Percentiles rank a stretch among this genome's conserved stretches.
Conservation (phyloP, 176 grass and related monocot genomes). For the Juncus effusus region DNA sequence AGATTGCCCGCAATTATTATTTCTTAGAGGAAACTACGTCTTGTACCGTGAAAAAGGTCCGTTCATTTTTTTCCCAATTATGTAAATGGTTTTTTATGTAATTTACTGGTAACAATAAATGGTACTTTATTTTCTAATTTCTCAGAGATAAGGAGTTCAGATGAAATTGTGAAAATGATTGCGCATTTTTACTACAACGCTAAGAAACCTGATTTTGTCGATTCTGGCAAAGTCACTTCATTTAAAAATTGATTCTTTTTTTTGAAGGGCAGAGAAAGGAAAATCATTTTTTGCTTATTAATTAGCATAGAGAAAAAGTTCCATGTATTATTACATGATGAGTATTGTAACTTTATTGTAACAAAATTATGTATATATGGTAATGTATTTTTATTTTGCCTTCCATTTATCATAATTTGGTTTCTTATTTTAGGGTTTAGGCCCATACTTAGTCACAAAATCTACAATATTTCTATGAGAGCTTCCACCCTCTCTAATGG, state of each 20-base stretch:
- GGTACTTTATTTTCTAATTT: slow-evolving; percentile 7
- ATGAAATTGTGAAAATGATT: slow-evolving; percentile 67
- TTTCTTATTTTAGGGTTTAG: not conserved
- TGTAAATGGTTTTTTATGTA: not conserved
- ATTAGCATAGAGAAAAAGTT: no score
- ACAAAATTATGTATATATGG: no score
- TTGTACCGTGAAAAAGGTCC: slow-evolving; percentile 88
- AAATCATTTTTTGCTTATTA: no score
- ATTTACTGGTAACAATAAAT: not conserved
- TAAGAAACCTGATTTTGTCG: slow-evolving; percentile 72
- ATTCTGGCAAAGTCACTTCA: slow-evolving; percentile 48
- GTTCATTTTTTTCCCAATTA: slow-evolving; percentile 11
- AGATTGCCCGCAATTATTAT: slow-evolving; percentile 74
- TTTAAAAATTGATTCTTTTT: slow-evolving; percentile 5
- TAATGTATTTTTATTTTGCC: no score
- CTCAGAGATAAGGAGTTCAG: slow-evolving; percentile 59
- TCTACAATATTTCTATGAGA: slow-evolving; percentile 38
- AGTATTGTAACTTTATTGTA: no score
- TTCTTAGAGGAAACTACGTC: slow-evolving; percentile 82
- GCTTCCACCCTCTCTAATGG: slow-evolving; percentile 42
- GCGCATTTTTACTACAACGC: slow-evolving; percentile 94
- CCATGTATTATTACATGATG: no score
- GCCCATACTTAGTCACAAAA: slow-evolving; percentile 35
- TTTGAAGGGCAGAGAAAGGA: not conserved
- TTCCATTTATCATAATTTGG: no score